These are phyloP conservation scores for Exserohilum rostratum DNA, from an alignment of 2,329 filamentous ascomycete genomes.

Conservation along the genomic window DNA sequence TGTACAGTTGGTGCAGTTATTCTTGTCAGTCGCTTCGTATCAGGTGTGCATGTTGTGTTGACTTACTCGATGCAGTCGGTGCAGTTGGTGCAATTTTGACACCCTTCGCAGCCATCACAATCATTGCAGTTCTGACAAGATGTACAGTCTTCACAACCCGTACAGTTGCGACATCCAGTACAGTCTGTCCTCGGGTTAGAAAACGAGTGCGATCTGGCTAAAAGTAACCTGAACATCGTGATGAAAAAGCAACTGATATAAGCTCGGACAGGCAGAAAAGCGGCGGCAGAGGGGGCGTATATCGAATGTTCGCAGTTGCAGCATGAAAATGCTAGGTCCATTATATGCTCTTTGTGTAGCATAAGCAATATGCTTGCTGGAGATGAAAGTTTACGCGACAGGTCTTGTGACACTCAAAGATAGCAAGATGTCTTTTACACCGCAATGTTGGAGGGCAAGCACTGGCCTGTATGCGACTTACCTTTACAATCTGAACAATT, in stretches of 20 bases:
- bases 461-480: not conserved
- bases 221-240: not conserved
- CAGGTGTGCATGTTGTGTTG: no score
- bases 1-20: conserved; percentile 13
- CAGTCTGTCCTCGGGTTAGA: conserved; percentile 5
- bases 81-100: conserved; percentile 9
- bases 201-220: not conserved
- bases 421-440: not conserved
- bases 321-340: no score
- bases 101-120: not conserved
- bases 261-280: no score
- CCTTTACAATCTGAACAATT: conserved; percentile 13
- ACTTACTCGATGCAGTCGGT: conserved; percentile 7
- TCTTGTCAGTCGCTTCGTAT: not conserved
- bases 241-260: no score
- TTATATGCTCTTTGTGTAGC: no score
- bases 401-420: no score
- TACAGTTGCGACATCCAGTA: conserved; percentile 4
- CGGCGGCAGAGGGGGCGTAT: no score
- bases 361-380: not conserved
- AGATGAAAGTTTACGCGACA: no score
- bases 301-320: no score
- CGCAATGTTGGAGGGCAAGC: not conserved
- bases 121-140: conserved; percentile 1
- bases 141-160: not conserved